Evolutionary conservation across 23 red algal genomes (phyloP).

Genomic region (Chondrus crispus): DNA sequence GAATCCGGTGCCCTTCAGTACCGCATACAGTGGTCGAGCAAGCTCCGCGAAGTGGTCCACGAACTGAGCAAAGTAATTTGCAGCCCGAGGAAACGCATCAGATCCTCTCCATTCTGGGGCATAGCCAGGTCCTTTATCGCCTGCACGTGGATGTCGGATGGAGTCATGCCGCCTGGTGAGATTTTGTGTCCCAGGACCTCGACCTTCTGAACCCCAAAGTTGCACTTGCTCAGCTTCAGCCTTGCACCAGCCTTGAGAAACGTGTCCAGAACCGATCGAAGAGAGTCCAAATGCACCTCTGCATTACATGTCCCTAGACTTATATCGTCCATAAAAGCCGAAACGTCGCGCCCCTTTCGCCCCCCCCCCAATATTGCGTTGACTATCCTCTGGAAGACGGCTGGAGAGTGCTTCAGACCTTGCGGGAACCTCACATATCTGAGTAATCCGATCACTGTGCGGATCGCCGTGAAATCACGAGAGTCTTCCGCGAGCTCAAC

Average conservation of each 20-base stretch:
- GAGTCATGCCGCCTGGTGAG: not conserved
- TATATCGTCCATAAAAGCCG: not conserved
- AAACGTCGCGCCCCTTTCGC: not conserved
- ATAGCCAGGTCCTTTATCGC: not conserved
- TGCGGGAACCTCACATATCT: not conserved
- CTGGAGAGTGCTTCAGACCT: slow-evolving; percentile 3
- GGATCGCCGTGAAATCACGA: not conserved
- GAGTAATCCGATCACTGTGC: slow-evolving; percentile 8
- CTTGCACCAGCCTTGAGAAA: not conserved
- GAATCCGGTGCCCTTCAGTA: not conserved
- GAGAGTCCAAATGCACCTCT: not conserved
- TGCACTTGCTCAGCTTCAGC: not conserved
- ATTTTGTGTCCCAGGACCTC: not conserved
- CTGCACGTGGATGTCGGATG: not conserved
- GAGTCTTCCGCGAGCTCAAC: not conserved
- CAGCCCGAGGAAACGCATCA: not conserved
- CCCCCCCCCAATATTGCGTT: not conserved
- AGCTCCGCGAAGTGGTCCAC: not conserved
- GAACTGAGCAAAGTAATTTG: slow-evolving; percentile 1
- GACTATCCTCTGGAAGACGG: slow-evolving; percentile 14
- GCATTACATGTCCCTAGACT: not conserved
- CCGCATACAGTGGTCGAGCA: not conserved
- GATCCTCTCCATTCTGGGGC: not conserved
- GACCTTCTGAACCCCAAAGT: not conserved
- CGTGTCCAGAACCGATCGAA: not conserved